A percentile compares a stretch with the other conserved stretches of the same genome.
These are phyloP conservation scores for Leishmania guyanensis DNA, from an alignment of 208 protist species.

Conservation along the genomic window DNA sequence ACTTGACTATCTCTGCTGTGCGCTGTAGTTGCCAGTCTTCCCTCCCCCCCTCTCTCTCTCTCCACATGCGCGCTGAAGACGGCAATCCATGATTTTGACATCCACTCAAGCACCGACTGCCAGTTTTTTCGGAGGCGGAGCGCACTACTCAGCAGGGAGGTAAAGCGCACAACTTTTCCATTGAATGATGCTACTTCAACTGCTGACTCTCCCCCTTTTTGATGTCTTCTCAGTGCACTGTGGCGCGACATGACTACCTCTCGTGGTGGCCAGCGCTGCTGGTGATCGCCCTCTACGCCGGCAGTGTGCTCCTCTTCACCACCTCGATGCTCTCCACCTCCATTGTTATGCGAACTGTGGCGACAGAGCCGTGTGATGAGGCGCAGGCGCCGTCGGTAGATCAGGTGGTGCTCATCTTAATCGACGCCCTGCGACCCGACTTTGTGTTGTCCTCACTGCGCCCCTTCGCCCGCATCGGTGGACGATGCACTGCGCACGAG, in stretches of 20 bases:
- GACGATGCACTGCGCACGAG: conserved; percentile 35
- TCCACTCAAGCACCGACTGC: not conserved
- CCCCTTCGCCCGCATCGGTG: conserved; percentile 37
- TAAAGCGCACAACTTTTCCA: no score
- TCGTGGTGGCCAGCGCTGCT: conserved; percentile 27
- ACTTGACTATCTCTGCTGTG: not conserved
- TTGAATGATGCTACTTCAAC: no score
- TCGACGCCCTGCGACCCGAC: conserved; percentile 78
- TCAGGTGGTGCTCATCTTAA: conserved; percentile 71
- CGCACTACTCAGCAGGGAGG: no score
- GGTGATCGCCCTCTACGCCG: conserved; percentile 36
- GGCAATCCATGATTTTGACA: not conserved
- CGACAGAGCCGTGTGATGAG: conserved; percentile 36
- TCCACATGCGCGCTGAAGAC: not conserved
- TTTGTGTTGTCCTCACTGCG: conserved; percentile 51
- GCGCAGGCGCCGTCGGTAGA: conserved; percentile 40
- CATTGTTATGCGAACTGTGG: conserved; percentile 31
- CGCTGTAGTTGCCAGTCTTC: not conserved
- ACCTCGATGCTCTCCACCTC: conserved; percentile 65
- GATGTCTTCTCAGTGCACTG: not conserved
- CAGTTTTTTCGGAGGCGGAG: not conserved
- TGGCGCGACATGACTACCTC: not conserved
- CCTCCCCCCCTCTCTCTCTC: not conserved
- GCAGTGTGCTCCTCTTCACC: conserved; percentile 49
- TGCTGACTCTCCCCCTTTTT: not conserved